Base-by-base conservation (phyloP, 805 yeast genomes). In the Limtongia smithiae region DNA sequence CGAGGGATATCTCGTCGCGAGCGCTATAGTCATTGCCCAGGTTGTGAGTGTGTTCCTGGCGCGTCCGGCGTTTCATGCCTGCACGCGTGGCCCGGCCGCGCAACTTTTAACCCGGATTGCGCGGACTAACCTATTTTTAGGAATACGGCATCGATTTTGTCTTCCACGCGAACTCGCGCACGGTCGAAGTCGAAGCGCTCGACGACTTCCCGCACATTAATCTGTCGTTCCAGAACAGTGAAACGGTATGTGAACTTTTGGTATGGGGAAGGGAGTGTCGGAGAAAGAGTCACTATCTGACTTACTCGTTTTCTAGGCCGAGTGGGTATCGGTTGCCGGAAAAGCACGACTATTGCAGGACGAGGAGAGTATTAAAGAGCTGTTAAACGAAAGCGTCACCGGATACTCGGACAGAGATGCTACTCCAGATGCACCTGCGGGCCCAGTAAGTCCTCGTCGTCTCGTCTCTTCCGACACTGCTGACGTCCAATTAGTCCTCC, bases 251-350 rank as follows among this genome's bases (percentile, higher is more conserved):
- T 41, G 4, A 22, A n/a, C 4, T 15, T 17, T 37, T 12, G 12
- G 22, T 15, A 20, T n/a, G 8, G n/a, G n/a, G n/a, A n/a, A n/a
- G n/a, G n/a, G n/a, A n/a, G n/a, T n/a, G n/a, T n/a, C n/a, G n/a
- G n/a, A n/a, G n/a, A n/a, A n/a, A n/a, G n/a, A n/a, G n/a, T n/a
- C n/a, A n/a, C n/a, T n/a, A n/a, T n/a, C n/a, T n/a, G n/a, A n/a
- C n/a, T n/a, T n/a, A n/a, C n/a, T n/a, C n/a, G n/a, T 2, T 17
- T 11, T 9, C 6, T 31, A 46, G 55, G 55, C 49, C 17, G 57
- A 52, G 35, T 52, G 57, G 57, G 57, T 45, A 11, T 52, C 57
- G 3, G 25, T 52, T 17, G 46, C 53, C 2, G 54, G 57, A 17
- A 40, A 28, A 1, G 57, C 57, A 8, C 48, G 42, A n/a, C 15